Evolutionary conservation across 129 eudicot species (phyloP).

Genomic region (Ambrosia artemisiifolia): DNA sequence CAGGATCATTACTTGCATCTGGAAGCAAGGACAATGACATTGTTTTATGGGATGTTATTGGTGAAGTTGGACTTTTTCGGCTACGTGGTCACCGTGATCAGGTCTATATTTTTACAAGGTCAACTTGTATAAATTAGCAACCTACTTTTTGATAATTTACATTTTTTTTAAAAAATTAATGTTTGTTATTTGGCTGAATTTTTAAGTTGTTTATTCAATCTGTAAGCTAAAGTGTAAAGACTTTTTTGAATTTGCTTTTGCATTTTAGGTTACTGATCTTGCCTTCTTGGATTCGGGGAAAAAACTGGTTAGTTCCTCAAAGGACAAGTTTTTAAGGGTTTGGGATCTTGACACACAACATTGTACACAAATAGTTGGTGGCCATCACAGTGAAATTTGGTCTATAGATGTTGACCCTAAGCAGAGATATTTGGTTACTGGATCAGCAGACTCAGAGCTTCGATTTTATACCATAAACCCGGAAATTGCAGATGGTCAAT

Average conservation of each 20-base stretch:
- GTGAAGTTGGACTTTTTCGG: constrained; percentile 84
- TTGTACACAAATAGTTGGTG: constrained; percentile 87
- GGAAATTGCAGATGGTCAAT: constrained; percentile 39
- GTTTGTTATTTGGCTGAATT: too few species aligned
- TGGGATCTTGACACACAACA: constrained; percentile 99
- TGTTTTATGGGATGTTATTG: constrained; percentile 94
- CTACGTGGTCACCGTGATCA: constrained; percentile 98
- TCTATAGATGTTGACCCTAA: constrained; percentile 73
- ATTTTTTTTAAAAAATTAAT: too few species aligned
- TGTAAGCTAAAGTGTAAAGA: background rate
- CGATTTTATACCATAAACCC: constrained; percentile 62
- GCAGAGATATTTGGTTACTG: constrained; percentile 79
- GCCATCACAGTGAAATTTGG: constrained; percentile 98
- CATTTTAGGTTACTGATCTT: constrained; percentile 79
- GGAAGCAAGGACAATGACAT: constrained; percentile 97
- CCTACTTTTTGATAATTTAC: too few species aligned
- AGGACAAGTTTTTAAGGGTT: constrained; percentile 89
- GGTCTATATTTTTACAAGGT: constrained; percentile 36
- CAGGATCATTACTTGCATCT: constrained; percentile 89
- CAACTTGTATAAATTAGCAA: too few species aligned
- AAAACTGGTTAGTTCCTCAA: constrained; percentile 83
- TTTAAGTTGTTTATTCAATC: background rate
- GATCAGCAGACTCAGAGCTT: constrained; percentile 86
- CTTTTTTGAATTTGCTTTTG: constrained; percentile 7
- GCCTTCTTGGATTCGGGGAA: constrained; percentile 80